These are phyloP conservation scores for Vaccinium darrowii DNA, from an alignment of 148 eudicot species.

Conservation along the genomic window DNA sequence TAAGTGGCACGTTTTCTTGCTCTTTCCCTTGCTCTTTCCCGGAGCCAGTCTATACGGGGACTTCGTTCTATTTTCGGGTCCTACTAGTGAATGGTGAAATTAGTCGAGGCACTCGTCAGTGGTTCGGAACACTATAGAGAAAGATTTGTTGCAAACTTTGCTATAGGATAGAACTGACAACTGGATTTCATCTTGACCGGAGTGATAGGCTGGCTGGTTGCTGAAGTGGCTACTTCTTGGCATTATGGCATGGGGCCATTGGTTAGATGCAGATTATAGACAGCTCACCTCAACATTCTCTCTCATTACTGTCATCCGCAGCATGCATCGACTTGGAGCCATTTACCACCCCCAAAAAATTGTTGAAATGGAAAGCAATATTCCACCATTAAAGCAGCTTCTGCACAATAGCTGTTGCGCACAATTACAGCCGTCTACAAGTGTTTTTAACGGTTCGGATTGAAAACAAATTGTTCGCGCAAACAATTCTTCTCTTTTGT, in stretches of 20 bases:
- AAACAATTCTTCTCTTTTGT: no score
- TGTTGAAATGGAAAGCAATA: neutral
- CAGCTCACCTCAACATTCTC: neutral
- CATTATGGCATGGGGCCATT: conserved; percentile 5
- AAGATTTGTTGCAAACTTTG: neutral
- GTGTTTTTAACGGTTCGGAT: no score
- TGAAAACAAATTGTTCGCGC: no score
- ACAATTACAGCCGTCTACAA: no score
- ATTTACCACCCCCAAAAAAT: neutral
- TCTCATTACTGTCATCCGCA: neutral
- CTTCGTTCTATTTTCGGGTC: neutral
- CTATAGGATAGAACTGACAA: neutral
- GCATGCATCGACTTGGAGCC: neutral
- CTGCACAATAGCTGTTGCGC: no score
- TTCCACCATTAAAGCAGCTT: neutral
- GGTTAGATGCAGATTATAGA: neutral
- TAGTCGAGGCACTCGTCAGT: neutral
- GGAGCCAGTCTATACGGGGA: neutral
- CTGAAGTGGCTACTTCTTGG: neutral
- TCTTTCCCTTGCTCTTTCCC: neutral
- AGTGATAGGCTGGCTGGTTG: conserved; percentile 11
- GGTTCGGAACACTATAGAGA: no score
- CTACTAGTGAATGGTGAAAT: neutral
- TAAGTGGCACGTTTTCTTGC: neutral
- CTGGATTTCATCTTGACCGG: neutral